Percentiles rank a stretch among this genome's conserved stretches.
These are phyloP conservation scores for Auricularia auricula-judae DNA, from an alignment of 768 basidiomycete genomes.

Conservation along the genomic window DNA sequence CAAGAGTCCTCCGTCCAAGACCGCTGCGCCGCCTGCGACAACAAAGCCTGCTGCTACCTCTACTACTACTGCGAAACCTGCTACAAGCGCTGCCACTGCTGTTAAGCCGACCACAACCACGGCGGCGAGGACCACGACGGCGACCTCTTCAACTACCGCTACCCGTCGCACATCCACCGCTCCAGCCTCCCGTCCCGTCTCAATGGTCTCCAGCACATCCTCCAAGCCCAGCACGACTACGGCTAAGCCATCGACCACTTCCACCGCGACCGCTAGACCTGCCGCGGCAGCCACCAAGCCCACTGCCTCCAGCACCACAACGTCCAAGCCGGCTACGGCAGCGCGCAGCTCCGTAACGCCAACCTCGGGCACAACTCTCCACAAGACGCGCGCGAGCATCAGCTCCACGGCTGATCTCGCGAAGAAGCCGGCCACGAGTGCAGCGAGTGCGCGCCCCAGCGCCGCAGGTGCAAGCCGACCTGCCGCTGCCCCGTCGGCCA, in stretches of 20 bases:
- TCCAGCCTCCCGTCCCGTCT: constrained; percentile 15
- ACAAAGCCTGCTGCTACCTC: constrained; percentile 22
- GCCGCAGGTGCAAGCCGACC: background rate
- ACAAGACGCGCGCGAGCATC: background rate
- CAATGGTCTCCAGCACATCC: constrained; percentile 13
- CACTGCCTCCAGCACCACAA: background rate
- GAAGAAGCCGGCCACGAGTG: background rate
- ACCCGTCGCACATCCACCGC: constrained; percentile 21
- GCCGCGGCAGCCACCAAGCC: constrained; percentile 6
- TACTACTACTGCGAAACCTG: constrained; percentile 1
- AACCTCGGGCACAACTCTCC: background rate
- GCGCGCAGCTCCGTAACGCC: background rate
- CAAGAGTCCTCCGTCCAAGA: constrained; percentile 28
- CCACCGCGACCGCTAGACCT: constrained; percentile 8
- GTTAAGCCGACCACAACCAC: constrained; percentile 22
- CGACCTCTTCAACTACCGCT: constrained; percentile 17
- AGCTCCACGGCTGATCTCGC: constrained; percentile 17
- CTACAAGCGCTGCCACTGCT: background rate
- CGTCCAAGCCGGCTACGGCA: background rate
- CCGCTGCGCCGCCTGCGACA: constrained; percentile 6
- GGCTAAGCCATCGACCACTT: constrained; percentile 1
- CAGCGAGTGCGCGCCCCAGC: constrained; percentile 13
- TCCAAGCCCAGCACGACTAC: constrained; percentile 10
- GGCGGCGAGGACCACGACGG: constrained; percentile 5
- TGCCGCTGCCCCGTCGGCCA: constrained; percentile 3